phyloP scores from a whole-genome alignment of 345 rosid species.

The Turritis glabra region DNA sequence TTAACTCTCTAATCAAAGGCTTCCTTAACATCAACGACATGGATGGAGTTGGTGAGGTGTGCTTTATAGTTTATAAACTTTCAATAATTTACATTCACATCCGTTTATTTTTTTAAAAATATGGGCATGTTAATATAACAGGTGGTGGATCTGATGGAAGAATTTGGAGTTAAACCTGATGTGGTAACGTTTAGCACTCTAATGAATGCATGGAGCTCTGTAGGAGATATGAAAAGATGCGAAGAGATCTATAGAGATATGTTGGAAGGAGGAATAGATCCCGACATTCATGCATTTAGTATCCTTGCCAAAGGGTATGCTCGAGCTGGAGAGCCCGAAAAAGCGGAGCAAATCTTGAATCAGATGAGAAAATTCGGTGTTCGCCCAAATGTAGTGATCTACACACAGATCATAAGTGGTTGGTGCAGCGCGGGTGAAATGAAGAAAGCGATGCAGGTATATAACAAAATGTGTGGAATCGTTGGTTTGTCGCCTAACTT shows the following conservation, averaged over 20 bases:
- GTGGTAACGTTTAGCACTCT: slow-evolving; percentile 88
- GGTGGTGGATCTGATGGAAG: slow-evolving; percentile 75
- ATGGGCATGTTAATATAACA: slow-evolving; percentile 15
- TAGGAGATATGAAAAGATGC: slow-evolving; percentile 84
- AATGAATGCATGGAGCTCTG: slow-evolving; percentile 91
- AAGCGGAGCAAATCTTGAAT: slow-evolving; percentile 63
- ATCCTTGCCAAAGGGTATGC: slow-evolving; percentile 86
- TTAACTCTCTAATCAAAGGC: slow-evolving; percentile 85
- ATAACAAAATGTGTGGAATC: slow-evolving; percentile 57
- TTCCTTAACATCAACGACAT: slow-evolving; percentile 61
- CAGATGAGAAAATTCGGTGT: slow-evolving; percentile 60
- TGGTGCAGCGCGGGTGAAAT: slow-evolving; percentile 82
- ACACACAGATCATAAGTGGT: slow-evolving; percentile 78
- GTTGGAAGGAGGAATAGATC: slow-evolving; percentile 74
- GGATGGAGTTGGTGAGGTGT: slow-evolving; percentile 80
- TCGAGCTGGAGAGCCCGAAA: slow-evolving; percentile 70
- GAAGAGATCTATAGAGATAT: slow-evolving; percentile 77
- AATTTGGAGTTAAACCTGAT: slow-evolving; percentile 68
- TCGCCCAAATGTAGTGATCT: slow-evolving; percentile 79
- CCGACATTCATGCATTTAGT: slow-evolving; percentile 72
- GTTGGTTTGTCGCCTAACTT: slow-evolving; percentile 60
- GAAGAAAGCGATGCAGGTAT: slow-evolving; percentile 63
- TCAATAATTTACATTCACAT: background rate
- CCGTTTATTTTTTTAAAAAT: background rate
- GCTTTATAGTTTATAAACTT: background rate